Conservation (phyloP, 2,329 filamentous ascomycete genomes). For the Scleromitrula shiraiana region DNA sequence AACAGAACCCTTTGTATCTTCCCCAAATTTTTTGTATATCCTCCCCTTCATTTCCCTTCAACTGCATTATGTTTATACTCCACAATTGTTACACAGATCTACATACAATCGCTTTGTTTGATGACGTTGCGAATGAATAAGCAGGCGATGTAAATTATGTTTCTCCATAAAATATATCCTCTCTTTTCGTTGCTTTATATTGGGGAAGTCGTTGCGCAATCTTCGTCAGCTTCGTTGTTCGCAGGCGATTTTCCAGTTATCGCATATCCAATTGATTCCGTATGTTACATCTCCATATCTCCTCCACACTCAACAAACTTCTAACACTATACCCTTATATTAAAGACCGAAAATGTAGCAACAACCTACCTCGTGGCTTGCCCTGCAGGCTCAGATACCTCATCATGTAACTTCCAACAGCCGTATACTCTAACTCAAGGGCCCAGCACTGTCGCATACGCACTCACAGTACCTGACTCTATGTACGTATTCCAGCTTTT, state of each 20-base stretch:
- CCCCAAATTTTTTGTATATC: slow-evolving; percentile 2
- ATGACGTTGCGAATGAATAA: too few relatives aligned
- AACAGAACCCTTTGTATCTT: background rate
- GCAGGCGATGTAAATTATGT: slow-evolving; percentile 5
- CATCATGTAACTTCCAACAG: slow-evolving; percentile 14
- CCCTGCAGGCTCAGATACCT: slow-evolving; percentile 2
- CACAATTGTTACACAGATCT: background rate
- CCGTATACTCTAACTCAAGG: slow-evolving; percentile 18
- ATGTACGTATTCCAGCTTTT: too few relatives aligned
- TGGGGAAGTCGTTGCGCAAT: background rate
- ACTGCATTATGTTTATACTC: too few relatives aligned
- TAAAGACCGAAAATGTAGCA: slow-evolving; percentile 8
- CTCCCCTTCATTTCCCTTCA: background rate
- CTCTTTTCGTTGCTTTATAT: background rate
- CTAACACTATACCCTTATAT: background rate
- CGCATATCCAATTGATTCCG: slow-evolving; percentile 14
- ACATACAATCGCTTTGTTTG: too few relatives aligned
- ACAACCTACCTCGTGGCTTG: slow-evolving; percentile 18
- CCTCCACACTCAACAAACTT: too few relatives aligned
- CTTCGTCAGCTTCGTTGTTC: slow-evolving; percentile 8
- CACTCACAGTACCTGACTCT: slow-evolving; percentile 9
- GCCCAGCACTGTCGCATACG: slow-evolving; percentile 12
- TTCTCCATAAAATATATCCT: background rate
- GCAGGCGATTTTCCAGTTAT: slow-evolving; percentile 11
- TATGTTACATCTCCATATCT: background rate